Percentiles rank a stretch among this genome's conserved stretches.
These are phyloP conservation scores for Alternaria consortialis DNA, from an alignment of 2,329 filamentous ascomycete species.

Conservation along the genomic window DNA sequence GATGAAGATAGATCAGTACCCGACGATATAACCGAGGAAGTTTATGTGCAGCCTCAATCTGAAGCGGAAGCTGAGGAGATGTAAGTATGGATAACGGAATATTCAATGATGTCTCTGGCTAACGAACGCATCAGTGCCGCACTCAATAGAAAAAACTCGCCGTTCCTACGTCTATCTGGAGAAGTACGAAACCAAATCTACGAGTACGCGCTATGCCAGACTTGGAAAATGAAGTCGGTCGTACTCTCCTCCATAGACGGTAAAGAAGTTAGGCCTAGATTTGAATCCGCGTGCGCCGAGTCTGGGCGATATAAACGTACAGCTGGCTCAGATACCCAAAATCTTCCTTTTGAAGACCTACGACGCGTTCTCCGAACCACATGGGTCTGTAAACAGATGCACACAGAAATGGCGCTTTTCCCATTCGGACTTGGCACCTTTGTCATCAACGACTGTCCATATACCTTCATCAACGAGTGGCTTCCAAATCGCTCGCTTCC, in stretches of 20 bases:
- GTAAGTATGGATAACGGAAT: neutral
- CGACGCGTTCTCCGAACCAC: neutral
- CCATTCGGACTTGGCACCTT: neutral
- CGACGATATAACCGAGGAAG: neutral
- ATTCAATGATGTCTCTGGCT: neutral
- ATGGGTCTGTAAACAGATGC: neutral
- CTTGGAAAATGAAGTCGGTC: neutral
- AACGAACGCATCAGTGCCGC: neutral
- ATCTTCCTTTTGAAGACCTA: neutral
- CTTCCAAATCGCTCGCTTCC: neutral
- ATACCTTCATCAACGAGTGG: neutral
- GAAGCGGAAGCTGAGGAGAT: neutral
- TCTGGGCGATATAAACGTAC: constrained; percentile 28
- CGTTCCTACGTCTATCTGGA: constrained; percentile 21
- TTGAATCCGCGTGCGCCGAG: constrained; percentile 31
- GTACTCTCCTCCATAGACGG: neutral
- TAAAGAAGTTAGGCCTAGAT: constrained; percentile 30
- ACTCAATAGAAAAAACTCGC: constrained; percentile 12
- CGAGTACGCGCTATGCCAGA: neutral
- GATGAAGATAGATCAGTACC: neutral
- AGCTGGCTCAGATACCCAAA: neutral
- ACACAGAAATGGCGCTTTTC: neutral
- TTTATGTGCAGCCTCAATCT: neutral
- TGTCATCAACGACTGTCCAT: neutral
- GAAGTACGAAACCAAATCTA: constrained; percentile 23